Evolutionary conservation across 2,329 filamentous ascomycete species (phyloP), one percentile per base, ranked within the genome.

Genomic region (Cadophora gregata): DNA sequence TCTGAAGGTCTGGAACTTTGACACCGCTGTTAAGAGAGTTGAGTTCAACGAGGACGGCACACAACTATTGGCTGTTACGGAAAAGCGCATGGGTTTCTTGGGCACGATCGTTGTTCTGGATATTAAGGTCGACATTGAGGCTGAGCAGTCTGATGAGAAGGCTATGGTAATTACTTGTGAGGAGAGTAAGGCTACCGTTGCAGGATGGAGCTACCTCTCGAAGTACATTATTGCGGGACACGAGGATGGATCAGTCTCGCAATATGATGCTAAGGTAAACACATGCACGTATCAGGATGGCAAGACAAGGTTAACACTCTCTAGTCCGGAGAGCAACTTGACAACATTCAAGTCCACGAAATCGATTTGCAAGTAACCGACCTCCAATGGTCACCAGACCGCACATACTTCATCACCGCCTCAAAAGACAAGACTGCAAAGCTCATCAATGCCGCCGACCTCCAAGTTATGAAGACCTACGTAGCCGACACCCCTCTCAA

Each of bases 211-310:
- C 82, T 97, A 94, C 82, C 81, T 97, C 75, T 90, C 87, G 80
- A 94, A 95, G 82, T 98, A 94, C 85, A 99, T 99, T 81, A 96
- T 99, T 78, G 92, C 95, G 67, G 94, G 94, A 72, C 96, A 99
- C 83, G 96, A 98, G 81, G 95, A 99, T 80, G 96, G 96, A 76
- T 94, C 90, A 71, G 87, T 99, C 70, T 95, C 93, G 69, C 88
- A 90, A 79, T 99, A 93, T 80, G 95, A 99, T 81, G 91, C 88
- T 74, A 97, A 98, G 90, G 89, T 89, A 81, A 80, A 36, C 53
- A 55, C 38, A 31, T 47, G 45, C 14, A 14, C 24, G 42, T 29
- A 21, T 33, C 19, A 27, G 27, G 19, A 2, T 38, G 5, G 36
- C 48, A 60, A 59, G 42, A 56, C 47, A 56, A 66, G 64, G 29